Percentiles rank a stretch among this genome's conserved stretches.
These are phyloP conservation scores for Glebionis coronaria DNA, from an alignment of 129 eudicot species.

Conservation along the genomic window DNA sequence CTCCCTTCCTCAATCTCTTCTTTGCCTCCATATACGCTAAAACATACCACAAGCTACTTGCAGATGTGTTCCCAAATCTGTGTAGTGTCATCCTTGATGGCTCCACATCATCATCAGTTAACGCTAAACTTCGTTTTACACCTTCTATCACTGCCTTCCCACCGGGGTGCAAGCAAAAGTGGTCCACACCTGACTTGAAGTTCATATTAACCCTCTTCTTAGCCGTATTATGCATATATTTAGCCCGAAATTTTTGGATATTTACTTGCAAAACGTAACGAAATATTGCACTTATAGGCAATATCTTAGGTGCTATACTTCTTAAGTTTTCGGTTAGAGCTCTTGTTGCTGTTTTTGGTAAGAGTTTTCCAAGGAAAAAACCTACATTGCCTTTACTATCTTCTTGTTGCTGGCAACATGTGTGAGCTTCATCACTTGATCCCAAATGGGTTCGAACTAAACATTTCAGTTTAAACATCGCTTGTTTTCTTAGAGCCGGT, in stretches of 20 bases:
- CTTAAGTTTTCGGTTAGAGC: constrained; percentile 68
- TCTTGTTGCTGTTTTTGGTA: constrained; percentile 82
- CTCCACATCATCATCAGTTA: constrained; percentile 44
- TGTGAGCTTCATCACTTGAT: constrained; percentile 59
- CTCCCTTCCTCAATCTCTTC: constrained; percentile 44
- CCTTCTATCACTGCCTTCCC: constrained; percentile 57
- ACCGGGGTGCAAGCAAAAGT: constrained; percentile 42
- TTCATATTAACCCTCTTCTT: constrained; percentile 6
- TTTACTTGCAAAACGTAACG: constrained; percentile 25
- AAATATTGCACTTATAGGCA: constrained; percentile 61
- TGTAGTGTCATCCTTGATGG: constrained; percentile 54
- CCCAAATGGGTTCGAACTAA: constrained; percentile 85
- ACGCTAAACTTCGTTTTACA: constrained; percentile 25
- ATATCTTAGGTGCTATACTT: constrained; percentile 56
- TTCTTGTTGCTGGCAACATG: constrained; percentile 58
- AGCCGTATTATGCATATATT: not conserved
- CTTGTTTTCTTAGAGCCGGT: constrained; percentile 31
- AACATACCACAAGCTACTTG: constrained; percentile 57
- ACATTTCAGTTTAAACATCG: constrained; percentile 56
- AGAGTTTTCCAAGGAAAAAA: constrained; percentile 55
- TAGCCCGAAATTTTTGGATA: not conserved
- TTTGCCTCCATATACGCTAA: constrained; percentile 58
- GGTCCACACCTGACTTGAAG: constrained; percentile 36
- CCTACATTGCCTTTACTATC: constrained; percentile 62
- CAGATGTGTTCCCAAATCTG: constrained; percentile 53